Conservation (phyloP, 108 stramenopile genomes). For the Seminavis robusta region DNA sequence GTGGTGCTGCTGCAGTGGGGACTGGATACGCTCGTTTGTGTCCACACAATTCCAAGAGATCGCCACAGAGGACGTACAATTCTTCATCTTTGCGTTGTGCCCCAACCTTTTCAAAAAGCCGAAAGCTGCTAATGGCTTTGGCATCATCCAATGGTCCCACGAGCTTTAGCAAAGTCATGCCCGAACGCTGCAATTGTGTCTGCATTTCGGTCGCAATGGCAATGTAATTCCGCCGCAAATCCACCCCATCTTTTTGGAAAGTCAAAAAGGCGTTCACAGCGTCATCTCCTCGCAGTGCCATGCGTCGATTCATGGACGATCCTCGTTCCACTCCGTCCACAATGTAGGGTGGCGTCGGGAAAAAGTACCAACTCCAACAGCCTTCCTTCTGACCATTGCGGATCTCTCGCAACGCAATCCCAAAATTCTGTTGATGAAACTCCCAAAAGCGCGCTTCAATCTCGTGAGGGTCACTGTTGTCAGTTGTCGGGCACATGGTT, state of each 20-base stretch:
- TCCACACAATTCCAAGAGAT: too few species aligned
- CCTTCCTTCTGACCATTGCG: neutral
- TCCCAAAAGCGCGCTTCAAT: neutral
- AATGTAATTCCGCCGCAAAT: conserved; percentile 1
- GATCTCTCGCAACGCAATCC: neutral
- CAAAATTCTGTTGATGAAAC: neutral
- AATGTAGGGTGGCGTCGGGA: conserved; percentile 8
- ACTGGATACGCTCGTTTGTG: too few species aligned
- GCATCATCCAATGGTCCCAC: neutral
- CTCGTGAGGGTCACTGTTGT: conserved; percentile 8
- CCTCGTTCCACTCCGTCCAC: conserved; percentile 8
- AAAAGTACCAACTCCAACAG: conserved; percentile 7
- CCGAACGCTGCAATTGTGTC: neutral
- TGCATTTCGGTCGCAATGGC: neutral
- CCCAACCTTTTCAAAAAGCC: neutral
- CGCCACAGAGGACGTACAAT: neutral
- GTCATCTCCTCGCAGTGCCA: conserved; percentile 3
- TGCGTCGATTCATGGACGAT: conserved; percentile 6
- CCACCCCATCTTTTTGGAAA: neutral
- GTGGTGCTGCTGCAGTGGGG: too few species aligned
- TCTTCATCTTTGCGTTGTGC: neutral
- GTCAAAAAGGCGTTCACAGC: conserved; percentile 2
- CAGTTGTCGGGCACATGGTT: too few species aligned
- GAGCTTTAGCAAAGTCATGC: neutral
- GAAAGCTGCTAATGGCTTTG: neutral